These are phyloP conservation scores for Candolleomyces eurysporus DNA, from an alignment of 768 basidiomycete species.

Conservation along the genomic window DNA sequence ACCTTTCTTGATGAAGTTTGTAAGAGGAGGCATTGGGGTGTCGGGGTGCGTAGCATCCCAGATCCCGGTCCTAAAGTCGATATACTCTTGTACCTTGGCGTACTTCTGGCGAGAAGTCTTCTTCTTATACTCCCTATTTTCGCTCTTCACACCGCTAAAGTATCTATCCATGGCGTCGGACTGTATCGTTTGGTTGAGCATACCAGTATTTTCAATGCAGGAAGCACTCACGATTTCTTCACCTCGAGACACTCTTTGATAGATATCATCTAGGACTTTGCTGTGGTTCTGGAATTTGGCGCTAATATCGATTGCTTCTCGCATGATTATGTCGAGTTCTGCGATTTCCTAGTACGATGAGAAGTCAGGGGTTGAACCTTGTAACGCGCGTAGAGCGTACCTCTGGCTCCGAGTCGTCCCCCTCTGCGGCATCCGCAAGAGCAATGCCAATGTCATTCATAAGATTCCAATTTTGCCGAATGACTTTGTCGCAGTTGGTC, in stretches of 20 bases:
- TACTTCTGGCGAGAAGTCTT: slow-evolving; percentile 83
- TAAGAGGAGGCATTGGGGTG: slow-evolving; percentile 72
- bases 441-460: slow-evolving; percentile 43
- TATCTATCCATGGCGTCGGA: slow-evolving; percentile 52
- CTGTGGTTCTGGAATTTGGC: slow-evolving; percentile 60
- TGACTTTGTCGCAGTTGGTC: slow-evolving; percentile 49
- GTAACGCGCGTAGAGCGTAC: not conserved
- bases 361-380: not conserved
- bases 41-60: slow-evolving; percentile 69
- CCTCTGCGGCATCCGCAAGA: slow-evolving; percentile 62
- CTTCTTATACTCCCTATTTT: slow-evolving; percentile 44
- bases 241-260: slow-evolving; percentile 53
- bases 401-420: slow-evolving; percentile 28
- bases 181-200: slow-evolving; percentile 28
- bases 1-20: slow-evolving; percentile 72
- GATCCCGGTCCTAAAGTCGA: slow-evolving; percentile 59
- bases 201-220: not conserved
- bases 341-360: slow-evolving; percentile 43
- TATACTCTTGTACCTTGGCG: slow-evolving; percentile 57
- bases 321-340: slow-evolving; percentile 67
- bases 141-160: slow-evolving; percentile 38
- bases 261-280: slow-evolving; percentile 48
- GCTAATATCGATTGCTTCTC: slow-evolving; percentile 63
- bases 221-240: slow-evolving; percentile 55
- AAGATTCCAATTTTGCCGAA: slow-evolving; percentile 45